phyloP scores from a whole-genome alignment of 345 rosid species.

The Gossypium anomalum region DNA sequence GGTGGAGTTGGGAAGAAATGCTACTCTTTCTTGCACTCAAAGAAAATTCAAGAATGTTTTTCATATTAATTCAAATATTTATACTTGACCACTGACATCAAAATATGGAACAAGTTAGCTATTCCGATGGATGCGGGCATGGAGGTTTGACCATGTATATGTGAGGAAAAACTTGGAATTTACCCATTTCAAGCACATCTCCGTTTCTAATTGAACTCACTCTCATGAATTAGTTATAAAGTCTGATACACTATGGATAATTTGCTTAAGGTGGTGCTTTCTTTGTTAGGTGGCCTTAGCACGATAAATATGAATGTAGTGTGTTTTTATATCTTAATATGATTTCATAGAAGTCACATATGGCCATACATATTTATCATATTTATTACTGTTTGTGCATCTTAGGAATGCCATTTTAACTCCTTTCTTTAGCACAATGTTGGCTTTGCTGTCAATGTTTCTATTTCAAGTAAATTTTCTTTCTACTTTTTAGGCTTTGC shows the following conservation, averaged over 20 bases:
- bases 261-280: not conserved
- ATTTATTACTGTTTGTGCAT: not conserved
- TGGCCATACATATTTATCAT: not conserved
- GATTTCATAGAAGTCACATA: not conserved
- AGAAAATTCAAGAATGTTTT: not conserved
- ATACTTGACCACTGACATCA: not conserved
- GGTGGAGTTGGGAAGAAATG: not conserved
- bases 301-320: not conserved
- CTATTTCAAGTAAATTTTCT: not conserved
- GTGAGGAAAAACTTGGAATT: not conserved
- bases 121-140: not conserved
- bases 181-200: not conserved
- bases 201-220: not conserved
- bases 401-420: not conserved
- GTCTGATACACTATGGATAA: not conserved
- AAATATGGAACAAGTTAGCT: not conserved
- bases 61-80: not conserved
- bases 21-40: not conserved
- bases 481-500: not conserved
- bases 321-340: not conserved
- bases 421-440: not conserved
- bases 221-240: not conserved
- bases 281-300: conserved; percentile 1
- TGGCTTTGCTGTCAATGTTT: not conserved
- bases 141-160: not conserved